Base-by-base conservation (phyloP, 805 yeast genomes). In the Kockiozyma suomiensis region DNA sequence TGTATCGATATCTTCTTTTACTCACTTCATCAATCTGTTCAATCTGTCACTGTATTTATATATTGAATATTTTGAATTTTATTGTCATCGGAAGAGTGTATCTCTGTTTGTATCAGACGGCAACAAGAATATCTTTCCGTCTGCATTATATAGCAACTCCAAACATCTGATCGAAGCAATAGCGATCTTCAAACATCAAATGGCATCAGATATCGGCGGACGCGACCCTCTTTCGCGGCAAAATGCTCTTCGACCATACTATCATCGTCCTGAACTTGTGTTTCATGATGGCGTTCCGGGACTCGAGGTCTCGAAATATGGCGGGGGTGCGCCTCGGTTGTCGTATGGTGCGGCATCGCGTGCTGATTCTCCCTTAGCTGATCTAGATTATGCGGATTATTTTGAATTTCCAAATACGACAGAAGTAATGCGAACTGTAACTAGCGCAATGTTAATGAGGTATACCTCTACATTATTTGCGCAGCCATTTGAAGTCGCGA, bases 401-500 rank as follows among this genome's bases (percentile, higher is more conserved):
- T 50, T 64, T 26, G 68, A 64, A 19, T 50, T 61, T 41, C 65
- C 62, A 4, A 61, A 63, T 23, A 47, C 57, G 32, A 25, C 62
- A 4, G 66, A 63, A 17, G 23, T 59, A 13, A 26, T 63, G 28
- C 46, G 58, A 17, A 47, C 53, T 4, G 49, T 61, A 6, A 48
- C 65, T 15, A 53, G 50, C 28, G 66, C 68, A 10, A 58, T 59
- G 62, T 68, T 85, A 52, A 83, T 83, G 65, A 86, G 85, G 65
- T 93, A 94, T 75, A 73, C 84, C 56, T 85, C 84, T 61, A 83
- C 86, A 47, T 72, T 90, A 33, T 70, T 88, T 7, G 82, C 89
- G 19, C 97, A 94, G 73, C 98, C 99, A 1, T 86, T 92, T 73
- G 97, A 93, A 67, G 87, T 89, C 17, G 83, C 88, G 4, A 79